A percentile compares a stretch with the other conserved stretches of the same genome.
Conservation (phyloP, 257 asterid genomes). For the Avicennia marina region DNA sequence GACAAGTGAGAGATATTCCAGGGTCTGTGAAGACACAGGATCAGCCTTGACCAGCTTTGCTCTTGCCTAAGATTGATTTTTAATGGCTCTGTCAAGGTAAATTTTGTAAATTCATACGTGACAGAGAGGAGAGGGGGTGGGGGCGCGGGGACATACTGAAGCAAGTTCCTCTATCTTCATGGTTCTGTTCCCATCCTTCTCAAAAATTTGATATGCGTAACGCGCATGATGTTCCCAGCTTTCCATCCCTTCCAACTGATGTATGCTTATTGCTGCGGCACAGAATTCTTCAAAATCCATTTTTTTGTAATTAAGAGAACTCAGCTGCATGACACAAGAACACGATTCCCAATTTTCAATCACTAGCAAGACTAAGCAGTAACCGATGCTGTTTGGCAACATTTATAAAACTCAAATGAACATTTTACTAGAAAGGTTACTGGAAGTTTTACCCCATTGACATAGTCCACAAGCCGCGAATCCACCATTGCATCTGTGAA, state of each 20-base stretch:
- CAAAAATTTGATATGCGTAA: slow-evolving; percentile 72
- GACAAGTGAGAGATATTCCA: too few species aligned
- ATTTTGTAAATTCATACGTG: background rate
- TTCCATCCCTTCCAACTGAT: slow-evolving; percentile 81
- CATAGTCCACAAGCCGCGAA: slow-evolving; percentile 82
- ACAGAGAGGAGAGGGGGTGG: slow-evolving; percentile 15
- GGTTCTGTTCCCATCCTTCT: slow-evolving; percentile 84
- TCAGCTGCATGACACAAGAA: slow-evolving; percentile 42
- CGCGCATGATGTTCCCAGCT: slow-evolving; percentile 98
- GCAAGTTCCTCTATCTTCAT: slow-evolving; percentile 97
- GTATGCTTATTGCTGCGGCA: slow-evolving; percentile 77
- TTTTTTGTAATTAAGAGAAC: slow-evolving; percentile 79
- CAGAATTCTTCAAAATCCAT: slow-evolving; percentile 88
- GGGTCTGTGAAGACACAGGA: too few species aligned
- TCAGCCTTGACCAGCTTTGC: too few species aligned
- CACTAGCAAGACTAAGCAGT: background rate
- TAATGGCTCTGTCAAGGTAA: background rate
- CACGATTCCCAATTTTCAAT: background rate
- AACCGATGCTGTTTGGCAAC: background rate
- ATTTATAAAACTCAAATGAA: background rate
- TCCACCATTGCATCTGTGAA: slow-evolving; percentile 92
- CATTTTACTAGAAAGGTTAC: background rate
- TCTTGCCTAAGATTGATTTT: background rate
- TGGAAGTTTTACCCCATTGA: slow-evolving; percentile 48
- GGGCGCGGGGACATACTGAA: slow-evolving; percentile 53